Evolutionary conservation across 2,329 filamentous ascomycete species (phyloP), one percentile per base, ranked within the genome.

Genomic region (Talaromyces verruculosus): DNA sequence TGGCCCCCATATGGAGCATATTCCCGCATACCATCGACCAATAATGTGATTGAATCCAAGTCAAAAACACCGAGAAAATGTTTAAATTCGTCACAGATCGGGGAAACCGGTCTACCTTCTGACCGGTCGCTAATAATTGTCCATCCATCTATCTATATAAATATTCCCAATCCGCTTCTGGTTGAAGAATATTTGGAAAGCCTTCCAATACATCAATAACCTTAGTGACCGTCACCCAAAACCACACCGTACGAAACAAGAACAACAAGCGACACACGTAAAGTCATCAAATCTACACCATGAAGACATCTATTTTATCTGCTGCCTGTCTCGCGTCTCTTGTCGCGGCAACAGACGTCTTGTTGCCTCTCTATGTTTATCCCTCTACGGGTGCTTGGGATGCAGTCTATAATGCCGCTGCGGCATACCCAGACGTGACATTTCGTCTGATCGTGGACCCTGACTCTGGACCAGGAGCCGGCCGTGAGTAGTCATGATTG

Each of bases 381-480:
- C 71, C 71, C 49, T 17, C 6, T 3, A 25, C 59, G 0, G 70
- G 64, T n/a, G 67, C 64, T 19, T 71, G 70, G 69, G 37, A 68
- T 3, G 63, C 70, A 5, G 43, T 71, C n/a, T 67, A 70, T 33
- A 22, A 66, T 17, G 63, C 69, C 2, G 63, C 69, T 13, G 45
- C 64, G 1, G 41, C 66, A 37, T 65, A 71, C 41, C 67, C 69
- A 5, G 49, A 67, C 35, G 65, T 70, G 19, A 63, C 66, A 4
- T 72, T 71, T 66, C 67, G 69, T 19, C 41, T 72, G 11, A 68
- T 72, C n/a, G 64, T 72, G 35, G 70, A 72, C 45, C 69, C 69
- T 7, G 65, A 65, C 45, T 71, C 60, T 45, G 71, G 71, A 0
- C 69, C 71, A 0, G 66, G 67, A 8, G 43, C 37, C 15, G 25